These are phyloP conservation scores for Claviceps humidiphila DNA, from an alignment of 2,329 filamentous ascomycete species.

Conservation along the genomic window DNA sequence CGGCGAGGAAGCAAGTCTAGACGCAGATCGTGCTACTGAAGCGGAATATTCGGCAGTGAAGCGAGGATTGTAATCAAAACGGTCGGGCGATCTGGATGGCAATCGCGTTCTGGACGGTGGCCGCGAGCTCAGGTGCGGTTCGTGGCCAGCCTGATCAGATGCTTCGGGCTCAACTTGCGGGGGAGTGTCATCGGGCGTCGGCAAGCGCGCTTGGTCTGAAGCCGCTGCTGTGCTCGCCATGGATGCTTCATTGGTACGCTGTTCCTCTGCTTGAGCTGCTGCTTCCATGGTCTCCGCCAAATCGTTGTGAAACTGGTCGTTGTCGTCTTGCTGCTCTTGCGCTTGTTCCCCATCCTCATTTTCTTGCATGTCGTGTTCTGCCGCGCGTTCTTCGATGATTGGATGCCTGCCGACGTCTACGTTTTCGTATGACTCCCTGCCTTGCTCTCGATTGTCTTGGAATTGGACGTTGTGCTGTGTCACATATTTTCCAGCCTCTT, in stretches of 20 bases:
- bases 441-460: not conserved
- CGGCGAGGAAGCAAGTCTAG: not conserved
- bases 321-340: slow-evolving; percentile 4
- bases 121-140: slow-evolving; percentile 6
- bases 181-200: slow-evolving; percentile 40
- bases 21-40: not conserved
- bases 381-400: slow-evolving; percentile 4
- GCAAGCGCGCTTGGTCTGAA: slow-evolving; percentile 31
- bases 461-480: not conserved
- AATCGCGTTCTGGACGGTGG: not conserved
- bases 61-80: not conserved
- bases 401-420: not conserved
- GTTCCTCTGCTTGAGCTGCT: slow-evolving; percentile 4
- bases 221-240: slow-evolving; percentile 20
- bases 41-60: not conserved
- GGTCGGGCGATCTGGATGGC: slow-evolving; percentile 1
- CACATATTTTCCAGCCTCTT: not conserved
- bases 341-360: slow-evolving; percentile 1
- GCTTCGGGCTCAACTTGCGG: slow-evolving; percentile 19
- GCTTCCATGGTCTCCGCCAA: slow-evolving; percentile 3
- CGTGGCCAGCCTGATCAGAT: slow-evolving; percentile 9
- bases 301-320: not conserved
- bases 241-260: slow-evolving; percentile 9
- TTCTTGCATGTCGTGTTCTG: slow-evolving; percentile 2
- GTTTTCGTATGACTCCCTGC: not conserved